A percentile compares a stretch with the other conserved stretches of the same genome.
phyloP scores from a whole-genome alignment of 78 protist genomes.

The Dictyostelium citrinum region DNA sequence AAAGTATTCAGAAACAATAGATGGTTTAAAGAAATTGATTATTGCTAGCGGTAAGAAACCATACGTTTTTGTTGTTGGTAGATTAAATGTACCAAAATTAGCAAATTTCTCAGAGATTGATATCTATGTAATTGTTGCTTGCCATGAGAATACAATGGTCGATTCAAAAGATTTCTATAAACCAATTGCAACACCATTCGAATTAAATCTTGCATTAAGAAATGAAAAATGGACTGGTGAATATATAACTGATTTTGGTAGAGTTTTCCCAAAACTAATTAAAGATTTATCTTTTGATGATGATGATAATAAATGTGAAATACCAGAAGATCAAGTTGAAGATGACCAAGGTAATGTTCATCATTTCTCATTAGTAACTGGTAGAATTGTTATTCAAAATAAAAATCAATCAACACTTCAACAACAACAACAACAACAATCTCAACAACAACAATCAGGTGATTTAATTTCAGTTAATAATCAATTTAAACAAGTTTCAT shows the following conservation, averaged over 20 bases:
- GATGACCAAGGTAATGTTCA: slow-evolving; percentile 61
- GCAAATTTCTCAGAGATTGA: slow-evolving; percentile 92
- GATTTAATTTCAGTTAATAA: neutral
- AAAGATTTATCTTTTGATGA: neutral
- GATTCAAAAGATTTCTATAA: slow-evolving; percentile 76
- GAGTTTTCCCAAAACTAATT: slow-evolving; percentile 15
- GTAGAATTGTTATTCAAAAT: slow-evolving; percentile 14
- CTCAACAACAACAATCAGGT: neutral
- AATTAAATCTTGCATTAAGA: slow-evolving; percentile 79
- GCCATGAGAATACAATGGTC: slow-evolving; percentile 85
- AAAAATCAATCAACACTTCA: neutral
- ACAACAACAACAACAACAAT: neutral
- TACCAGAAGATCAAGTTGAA: slow-evolving; percentile 35
- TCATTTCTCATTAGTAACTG: slow-evolving; percentile 53
- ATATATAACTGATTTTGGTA: slow-evolving; percentile 62
- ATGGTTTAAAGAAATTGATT: slow-evolving; percentile 28
- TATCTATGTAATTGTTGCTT: slow-evolving; percentile 85
- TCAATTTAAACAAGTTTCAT: slow-evolving; percentile 20
- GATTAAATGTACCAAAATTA: slow-evolving; percentile 88
- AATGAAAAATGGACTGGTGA: slow-evolving; percentile 75
- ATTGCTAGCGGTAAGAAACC: slow-evolving; percentile 70
- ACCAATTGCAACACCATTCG: slow-evolving; percentile 92
- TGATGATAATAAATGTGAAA: neutral
- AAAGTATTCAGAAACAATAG: slow-evolving; percentile 29
- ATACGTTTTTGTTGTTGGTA: slow-evolving; percentile 87